Evolutionary conservation across 2,329 filamentous ascomycete species (phyloP).

Genomic region (Aspergillus brunneoviolaceus): DNA sequence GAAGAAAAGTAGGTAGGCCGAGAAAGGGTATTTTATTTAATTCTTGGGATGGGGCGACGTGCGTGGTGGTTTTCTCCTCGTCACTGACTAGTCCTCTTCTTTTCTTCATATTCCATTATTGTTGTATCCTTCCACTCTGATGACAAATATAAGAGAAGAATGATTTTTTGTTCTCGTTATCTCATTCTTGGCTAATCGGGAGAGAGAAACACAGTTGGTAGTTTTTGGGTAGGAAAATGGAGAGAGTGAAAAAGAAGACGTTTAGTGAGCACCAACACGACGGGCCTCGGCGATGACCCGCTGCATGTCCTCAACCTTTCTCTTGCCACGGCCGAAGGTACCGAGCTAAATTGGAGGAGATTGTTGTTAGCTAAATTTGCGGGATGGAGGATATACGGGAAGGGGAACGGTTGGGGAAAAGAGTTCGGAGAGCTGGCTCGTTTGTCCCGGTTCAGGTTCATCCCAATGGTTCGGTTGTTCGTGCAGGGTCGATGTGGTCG

Average conservation of each 20-base stretch:
- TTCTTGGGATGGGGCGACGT: neutral
- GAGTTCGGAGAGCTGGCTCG: neutral
- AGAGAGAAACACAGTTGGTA: slow-evolving; percentile 12
- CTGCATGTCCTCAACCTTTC: slow-evolving; percentile 99
- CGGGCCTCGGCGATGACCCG: slow-evolving; percentile 96
- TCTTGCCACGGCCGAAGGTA: slow-evolving; percentile 98
- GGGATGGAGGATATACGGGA: neutral
- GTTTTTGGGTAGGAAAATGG: slow-evolving; percentile 10
- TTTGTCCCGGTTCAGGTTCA: neutral
- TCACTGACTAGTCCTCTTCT: slow-evolving; percentile 2
- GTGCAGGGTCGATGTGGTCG: too few species aligned
- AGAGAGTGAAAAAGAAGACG: slow-evolving; percentile 13
- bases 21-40: neutral
- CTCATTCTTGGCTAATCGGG: slow-evolving; percentile 26
- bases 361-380: slow-evolving; percentile 19
- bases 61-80: neutral
- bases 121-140: slow-evolving; percentile 14
- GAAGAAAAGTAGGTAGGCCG: neutral
- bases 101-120: slow-evolving; percentile 10
- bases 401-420: neutral
- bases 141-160: slow-evolving; percentile 2
- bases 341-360: slow-evolving; percentile 65
- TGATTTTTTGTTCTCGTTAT: slow-evolving; percentile 21
- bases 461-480: neutral
- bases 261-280: slow-evolving; percentile 67